phyloP scores from a whole-genome alignment of 176 grass and related monocot species.

The Oryza meridionalis region DNA sequence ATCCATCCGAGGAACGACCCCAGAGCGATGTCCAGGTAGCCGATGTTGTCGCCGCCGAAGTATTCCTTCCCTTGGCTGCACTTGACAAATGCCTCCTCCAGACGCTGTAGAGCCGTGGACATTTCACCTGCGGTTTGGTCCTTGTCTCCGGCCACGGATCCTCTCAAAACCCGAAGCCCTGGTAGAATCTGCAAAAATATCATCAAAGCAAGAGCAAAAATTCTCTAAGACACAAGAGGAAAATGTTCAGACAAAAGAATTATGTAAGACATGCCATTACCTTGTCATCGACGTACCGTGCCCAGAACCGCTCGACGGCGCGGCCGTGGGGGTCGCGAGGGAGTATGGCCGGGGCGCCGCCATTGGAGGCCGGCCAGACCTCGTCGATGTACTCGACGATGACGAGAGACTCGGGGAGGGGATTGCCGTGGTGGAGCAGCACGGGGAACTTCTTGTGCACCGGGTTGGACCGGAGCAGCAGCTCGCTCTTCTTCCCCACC shows the following conservation, averaged over 20 bases:
- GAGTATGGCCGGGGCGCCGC: conserved; percentile 22
- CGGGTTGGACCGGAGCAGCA: conserved; percentile 51
- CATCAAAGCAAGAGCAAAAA: not conserved
- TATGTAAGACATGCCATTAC: not conserved
- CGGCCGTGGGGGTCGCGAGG: conserved; percentile 46
- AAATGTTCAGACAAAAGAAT: not conserved
- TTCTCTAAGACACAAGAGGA: not conserved
- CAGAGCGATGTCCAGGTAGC: conserved; percentile 61
- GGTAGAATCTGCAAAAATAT: not conserved
- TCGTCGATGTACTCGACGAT: conserved; percentile 64
- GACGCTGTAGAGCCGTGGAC: not conserved
- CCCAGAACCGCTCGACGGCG: conserved; percentile 56
- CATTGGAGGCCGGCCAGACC: conserved; percentile 40
- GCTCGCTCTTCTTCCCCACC: conserved; percentile 40
- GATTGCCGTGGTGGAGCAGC: conserved; percentile 45
- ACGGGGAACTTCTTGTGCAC: conserved; percentile 60
- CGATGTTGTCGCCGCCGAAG: conserved; percentile 62
- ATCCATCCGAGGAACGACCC: conserved; percentile 47
- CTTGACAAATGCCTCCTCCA: conserved; percentile 58
- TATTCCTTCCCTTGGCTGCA: conserved; percentile 48
- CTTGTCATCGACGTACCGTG: conserved; percentile 54
- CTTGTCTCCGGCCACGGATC: not conserved
- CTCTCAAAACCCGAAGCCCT: conserved; percentile 15
- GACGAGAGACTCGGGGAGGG: conserved; percentile 52
- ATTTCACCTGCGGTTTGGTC: conserved; percentile 5